A percentile compares a stretch with the other conserved stretches of the same genome.
Evolutionary conservation across 805 yeast species (phyloP).

Genomic region (Ogataea pini): DNA sequence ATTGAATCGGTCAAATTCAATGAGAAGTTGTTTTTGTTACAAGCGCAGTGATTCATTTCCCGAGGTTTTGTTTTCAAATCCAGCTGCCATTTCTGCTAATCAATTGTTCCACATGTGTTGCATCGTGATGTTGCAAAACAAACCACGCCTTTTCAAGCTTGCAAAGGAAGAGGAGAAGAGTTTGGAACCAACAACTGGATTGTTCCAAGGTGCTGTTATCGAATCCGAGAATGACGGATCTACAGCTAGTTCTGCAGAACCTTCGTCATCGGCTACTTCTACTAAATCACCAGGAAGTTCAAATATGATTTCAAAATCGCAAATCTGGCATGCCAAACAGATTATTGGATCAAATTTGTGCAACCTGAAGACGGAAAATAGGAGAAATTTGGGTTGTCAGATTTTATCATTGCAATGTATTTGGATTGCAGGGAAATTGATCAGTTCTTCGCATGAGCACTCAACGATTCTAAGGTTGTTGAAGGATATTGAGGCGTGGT

Average conservation of each 20-base stretch:
- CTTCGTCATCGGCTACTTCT: constrained; percentile 11
- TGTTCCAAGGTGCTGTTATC: constrained; percentile 22
- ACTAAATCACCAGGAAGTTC: constrained; percentile 12
- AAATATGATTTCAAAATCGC: constrained; percentile 26
- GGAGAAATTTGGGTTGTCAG: constrained; percentile 23
- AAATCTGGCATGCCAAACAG: constrained; percentile 44
- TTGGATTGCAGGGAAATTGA: constrained; percentile 29
- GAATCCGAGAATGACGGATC: constrained; percentile 1
- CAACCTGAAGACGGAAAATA: constrained; percentile 18
- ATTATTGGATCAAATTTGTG: constrained; percentile 35
- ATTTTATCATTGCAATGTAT: constrained; percentile 27
- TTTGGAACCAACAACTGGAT: constrained; percentile 3
- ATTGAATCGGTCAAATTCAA: constrained; percentile 35
- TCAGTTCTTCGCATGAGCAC: constrained; percentile 30
- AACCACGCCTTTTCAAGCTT: constrained; percentile 38
- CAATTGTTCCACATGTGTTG: constrained; percentile 44
- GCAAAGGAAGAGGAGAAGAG: constrained; percentile 10
- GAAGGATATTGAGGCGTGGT: constrained; percentile 24
- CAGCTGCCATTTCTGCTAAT: constrained; percentile 42
- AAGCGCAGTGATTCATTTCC: constrained; percentile 40
- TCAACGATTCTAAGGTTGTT: constrained; percentile 24
- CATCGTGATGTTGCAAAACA: constrained; percentile 42
- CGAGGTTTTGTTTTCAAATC: constrained; percentile 38
- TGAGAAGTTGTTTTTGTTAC: constrained; percentile 36
- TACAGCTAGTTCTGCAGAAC: constrained; percentile 7